Conservation (phyloP, 768 basidiomycete genomes). For the Mycena leptocephala region DNA sequence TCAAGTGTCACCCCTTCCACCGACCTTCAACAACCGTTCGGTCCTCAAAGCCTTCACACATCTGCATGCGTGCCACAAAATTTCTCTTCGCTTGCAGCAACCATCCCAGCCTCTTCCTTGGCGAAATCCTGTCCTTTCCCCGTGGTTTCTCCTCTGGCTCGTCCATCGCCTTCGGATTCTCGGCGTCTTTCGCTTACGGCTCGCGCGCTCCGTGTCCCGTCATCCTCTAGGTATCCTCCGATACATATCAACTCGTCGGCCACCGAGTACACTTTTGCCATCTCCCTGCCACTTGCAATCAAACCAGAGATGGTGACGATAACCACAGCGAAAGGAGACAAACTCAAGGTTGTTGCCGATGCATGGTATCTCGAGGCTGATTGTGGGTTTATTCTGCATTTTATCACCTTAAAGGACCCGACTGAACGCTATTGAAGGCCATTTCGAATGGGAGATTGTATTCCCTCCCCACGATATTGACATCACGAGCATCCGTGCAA, state of each 20-base stretch:
- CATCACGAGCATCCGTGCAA: slow-evolving; percentile 67
- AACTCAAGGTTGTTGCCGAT: slow-evolving; percentile 71
- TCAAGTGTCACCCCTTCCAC: background rate
- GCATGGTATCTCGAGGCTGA: slow-evolving; percentile 75
- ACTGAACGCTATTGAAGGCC: slow-evolving; percentile 54
- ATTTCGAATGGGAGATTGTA: slow-evolving; percentile 74
- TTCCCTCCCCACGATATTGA: slow-evolving; percentile 72
- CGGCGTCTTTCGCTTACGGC: slow-evolving; percentile 45
- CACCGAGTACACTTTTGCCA: slow-evolving; percentile 61
- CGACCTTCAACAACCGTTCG: background rate
- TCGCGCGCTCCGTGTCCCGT: slow-evolving; percentile 46
- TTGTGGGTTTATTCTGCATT: slow-evolving; percentile 59
- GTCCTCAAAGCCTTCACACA: background rate
- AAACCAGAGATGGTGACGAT: slow-evolving; percentile 78
- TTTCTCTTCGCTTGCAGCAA: background rate
- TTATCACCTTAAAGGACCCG: background rate
- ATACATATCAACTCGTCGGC: slow-evolving; percentile 62
- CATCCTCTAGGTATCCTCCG: slow-evolving; percentile 54
- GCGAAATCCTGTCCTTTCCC: slow-evolving; percentile 1
- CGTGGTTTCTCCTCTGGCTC: slow-evolving; percentile 25
- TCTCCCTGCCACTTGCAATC: slow-evolving; percentile 63
- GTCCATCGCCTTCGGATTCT: slow-evolving; percentile 18
- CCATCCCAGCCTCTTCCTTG: background rate
- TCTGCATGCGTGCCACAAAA: slow-evolving; percentile 1
- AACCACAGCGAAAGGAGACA: slow-evolving; percentile 72